These are phyloP conservation scores for Amanita brunnescens DNA, from an alignment of 768 basidiomycete species.

Conservation along the genomic window DNA sequence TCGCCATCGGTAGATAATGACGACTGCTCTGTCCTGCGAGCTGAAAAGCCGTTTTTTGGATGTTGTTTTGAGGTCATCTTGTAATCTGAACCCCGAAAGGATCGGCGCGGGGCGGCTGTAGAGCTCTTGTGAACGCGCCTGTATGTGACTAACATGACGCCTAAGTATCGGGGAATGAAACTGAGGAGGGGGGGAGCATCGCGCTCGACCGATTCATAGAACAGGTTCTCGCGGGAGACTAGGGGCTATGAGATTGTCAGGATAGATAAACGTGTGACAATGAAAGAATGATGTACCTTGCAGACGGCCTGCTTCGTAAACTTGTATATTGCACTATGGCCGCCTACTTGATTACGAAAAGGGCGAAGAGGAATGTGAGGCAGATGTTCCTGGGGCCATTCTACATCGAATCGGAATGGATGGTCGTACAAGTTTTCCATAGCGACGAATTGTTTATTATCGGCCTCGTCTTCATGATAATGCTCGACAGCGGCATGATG, in stretches of 20 bases:
- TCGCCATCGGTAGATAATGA: constrained; percentile 19
- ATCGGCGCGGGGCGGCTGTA: background rate
- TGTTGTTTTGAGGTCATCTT: background rate
- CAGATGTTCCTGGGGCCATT: constrained; percentile 48
- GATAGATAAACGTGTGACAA: constrained; percentile 14
- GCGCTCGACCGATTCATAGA: constrained; percentile 94
- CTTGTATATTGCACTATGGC: constrained; percentile 95
- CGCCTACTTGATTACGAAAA: constrained; percentile 96
- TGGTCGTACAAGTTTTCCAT: constrained; percentile 22
- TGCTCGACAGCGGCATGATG: background rate
- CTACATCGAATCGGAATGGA: constrained; percentile 25
- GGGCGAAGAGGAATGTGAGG: constrained; percentile 91
- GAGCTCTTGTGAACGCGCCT: constrained; percentile 55
- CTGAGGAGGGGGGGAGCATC: constrained; percentile 87
- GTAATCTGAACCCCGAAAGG: background rate
- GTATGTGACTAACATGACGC: constrained; percentile 98
- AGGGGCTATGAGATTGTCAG: constrained; percentile 57
- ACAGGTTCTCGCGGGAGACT: constrained; percentile 93
- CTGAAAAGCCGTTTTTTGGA: background rate
- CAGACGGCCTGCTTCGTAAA: constrained; percentile 97
- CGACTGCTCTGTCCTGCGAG: constrained; percentile 9
- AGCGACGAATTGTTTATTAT: background rate
- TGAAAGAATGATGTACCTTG: constrained; percentile 57
- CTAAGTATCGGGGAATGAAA: constrained; percentile 96
- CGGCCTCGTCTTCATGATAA: background rate